phyloP scores from a whole-genome alignment of 768 basidiomycete genomes.

The Lanmaoa rubissima region DNA sequence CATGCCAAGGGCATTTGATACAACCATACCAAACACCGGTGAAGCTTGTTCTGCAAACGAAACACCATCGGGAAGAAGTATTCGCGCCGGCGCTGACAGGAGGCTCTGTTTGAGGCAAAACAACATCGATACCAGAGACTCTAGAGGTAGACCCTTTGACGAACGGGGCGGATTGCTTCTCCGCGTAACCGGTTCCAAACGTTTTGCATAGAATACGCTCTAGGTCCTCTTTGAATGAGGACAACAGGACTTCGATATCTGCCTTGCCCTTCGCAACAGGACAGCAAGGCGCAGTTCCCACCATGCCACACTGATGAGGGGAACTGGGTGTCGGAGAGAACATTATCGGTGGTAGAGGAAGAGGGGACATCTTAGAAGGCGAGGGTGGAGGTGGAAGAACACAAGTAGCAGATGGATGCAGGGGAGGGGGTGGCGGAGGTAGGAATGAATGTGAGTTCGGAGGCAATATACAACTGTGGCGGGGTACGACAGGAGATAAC shows the following conservation, averaged over 20 bases:
- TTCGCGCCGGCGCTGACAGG: neutral
- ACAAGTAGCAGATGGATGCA: slow-evolving; percentile 9
- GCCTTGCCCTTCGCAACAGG: slow-evolving; percentile 44
- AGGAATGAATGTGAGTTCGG: neutral
- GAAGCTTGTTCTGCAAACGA: slow-evolving; percentile 30
- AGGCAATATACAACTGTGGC: neutral
- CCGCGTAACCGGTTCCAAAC: slow-evolving; percentile 27
- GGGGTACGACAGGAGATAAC: neutral
- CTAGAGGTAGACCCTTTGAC: neutral
- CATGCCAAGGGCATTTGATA: slow-evolving; percentile 32
- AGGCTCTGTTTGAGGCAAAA: neutral
- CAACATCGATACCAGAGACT: neutral
- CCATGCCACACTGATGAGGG: neutral
- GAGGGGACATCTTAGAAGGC: neutral
- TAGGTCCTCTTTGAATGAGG: slow-evolving; percentile 54
- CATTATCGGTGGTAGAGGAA: slow-evolving; percentile 1
- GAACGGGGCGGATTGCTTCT: neutral
- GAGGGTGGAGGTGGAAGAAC: slow-evolving; percentile 16
- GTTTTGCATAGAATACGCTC: slow-evolving; percentile 41
- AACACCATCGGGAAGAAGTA: slow-evolving; percentile 24
- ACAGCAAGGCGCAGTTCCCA: slow-evolving; percentile 36
- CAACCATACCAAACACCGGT: slow-evolving; percentile 31
- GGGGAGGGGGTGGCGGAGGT: slow-evolving; percentile 27
- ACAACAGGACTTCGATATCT: slow-evolving; percentile 47
- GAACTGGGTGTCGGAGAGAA: neutral